These are phyloP conservation scores for Clarireedia monteithiana DNA, from an alignment of 2,329 filamentous ascomycete species.

Conservation along the genomic window DNA sequence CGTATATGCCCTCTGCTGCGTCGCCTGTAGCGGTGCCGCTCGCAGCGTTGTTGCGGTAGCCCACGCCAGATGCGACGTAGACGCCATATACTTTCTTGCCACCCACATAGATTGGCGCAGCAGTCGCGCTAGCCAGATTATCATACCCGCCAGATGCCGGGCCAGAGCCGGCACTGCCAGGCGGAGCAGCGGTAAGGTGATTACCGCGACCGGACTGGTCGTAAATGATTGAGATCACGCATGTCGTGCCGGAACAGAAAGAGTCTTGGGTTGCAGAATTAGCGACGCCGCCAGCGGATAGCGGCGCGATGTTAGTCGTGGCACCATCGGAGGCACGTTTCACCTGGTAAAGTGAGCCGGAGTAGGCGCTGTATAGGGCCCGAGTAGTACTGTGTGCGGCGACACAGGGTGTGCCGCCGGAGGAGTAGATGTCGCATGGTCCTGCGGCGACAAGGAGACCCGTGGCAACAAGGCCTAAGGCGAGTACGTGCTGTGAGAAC, in stretches of 20 bases:
- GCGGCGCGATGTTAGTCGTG: slow-evolving; percentile 32
- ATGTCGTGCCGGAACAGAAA: slow-evolving; percentile 54
- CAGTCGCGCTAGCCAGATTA: slow-evolving; percentile 50
- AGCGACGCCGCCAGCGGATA: slow-evolving; percentile 53
- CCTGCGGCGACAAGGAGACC: slow-evolving; percentile 40
- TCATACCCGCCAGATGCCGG: slow-evolving; percentile 50
- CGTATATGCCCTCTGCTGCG: slow-evolving; percentile 51
- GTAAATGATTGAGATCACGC: slow-evolving; percentile 56
- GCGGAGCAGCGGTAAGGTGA: slow-evolving; percentile 54
- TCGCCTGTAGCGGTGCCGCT: slow-evolving; percentile 48
- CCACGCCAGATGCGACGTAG: slow-evolving; percentile 52
- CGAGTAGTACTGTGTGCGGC: slow-evolving; percentile 60
- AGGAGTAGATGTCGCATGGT: slow-evolving; percentile 54
- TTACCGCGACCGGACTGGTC: slow-evolving; percentile 57
- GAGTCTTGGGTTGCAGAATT: slow-evolving; percentile 52
- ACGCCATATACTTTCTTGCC: slow-evolving; percentile 57
- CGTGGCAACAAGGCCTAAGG: slow-evolving; percentile 30
- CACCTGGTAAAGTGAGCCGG: slow-evolving; percentile 51
- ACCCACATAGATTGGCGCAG: slow-evolving; percentile 52
- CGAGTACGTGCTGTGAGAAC: slow-evolving; percentile 23
- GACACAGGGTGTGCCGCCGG: slow-evolving; percentile 52
- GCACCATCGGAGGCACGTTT: slow-evolving; percentile 42
- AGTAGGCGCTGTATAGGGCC: slow-evolving; percentile 48
- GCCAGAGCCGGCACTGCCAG: slow-evolving; percentile 48
- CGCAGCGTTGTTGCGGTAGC: slow-evolving; percentile 52